Base-by-base conservation (phyloP, 768 basidiomycete species). In the Mycena galericulata region DNA sequence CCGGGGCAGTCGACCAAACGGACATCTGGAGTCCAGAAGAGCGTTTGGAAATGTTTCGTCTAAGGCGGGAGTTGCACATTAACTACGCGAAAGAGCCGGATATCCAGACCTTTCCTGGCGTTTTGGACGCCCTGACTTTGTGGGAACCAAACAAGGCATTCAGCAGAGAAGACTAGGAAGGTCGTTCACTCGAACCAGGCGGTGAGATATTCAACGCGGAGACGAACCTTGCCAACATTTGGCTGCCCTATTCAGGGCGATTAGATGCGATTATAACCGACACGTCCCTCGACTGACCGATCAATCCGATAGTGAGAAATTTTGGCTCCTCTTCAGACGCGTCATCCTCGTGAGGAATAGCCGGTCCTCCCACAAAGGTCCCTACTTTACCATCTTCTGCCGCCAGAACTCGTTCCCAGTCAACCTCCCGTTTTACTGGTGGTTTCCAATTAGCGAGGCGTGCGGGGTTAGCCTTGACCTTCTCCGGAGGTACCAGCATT, bases 11-110 rank as follows among this genome's bases (percentile, higher is more conserved):
- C 97, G 40, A 96, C 95, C 11, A 99, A 86, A 50, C 95, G 92
- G 68, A 99, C 87, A 68, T 95, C 90, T 2, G 86, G 79, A 27
- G 94, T 95, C 91, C 92, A 94, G 78, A 92, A 97, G 46, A 97
- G 86, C 0, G 97, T 98, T 77, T 98, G 95, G 75, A 96, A 95
- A 76, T 98, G 96, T 79, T 97, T 98, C 4, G 96, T 98, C 94
- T 93, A 69, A 17, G 26, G 46, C 18, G 49, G 22, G 36, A 26
- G 40, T 26, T 58, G 8, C 60, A 57, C 53, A 46, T 14, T 38
- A 15, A 46, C 7, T 29, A 47, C 30, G 27, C 47, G 14, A 50
- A 29, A 17, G 46, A 22, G 22, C 27, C 32, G 45, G 45, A 2
- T 32, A 58, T 22, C 55, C 73, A 55, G 46, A 92, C 93, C 85